Conservation (phyloP, 179 eudicot species). For the Nepenthes alata region DNA sequence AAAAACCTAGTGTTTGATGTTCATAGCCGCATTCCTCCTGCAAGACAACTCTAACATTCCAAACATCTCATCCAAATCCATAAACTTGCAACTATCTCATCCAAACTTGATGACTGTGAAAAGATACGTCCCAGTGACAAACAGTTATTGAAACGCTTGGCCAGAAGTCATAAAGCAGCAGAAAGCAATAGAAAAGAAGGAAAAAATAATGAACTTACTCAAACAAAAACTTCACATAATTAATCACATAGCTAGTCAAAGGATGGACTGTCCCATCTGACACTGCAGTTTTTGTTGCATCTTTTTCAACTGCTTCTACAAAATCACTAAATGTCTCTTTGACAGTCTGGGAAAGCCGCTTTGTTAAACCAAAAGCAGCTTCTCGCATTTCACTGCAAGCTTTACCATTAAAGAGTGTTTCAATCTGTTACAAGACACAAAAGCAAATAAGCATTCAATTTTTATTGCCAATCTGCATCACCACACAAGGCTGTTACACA, state of each 20-base stretch:
- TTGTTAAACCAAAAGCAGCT: slow-evolving; percentile 76
- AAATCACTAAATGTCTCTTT: slow-evolving; percentile 93
- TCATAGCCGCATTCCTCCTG: too few relatives aligned
- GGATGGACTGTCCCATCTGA: slow-evolving; percentile 97
- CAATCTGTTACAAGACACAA: slow-evolving; percentile 44
- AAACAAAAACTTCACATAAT: slow-evolving; percentile 84
- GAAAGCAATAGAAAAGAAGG: neutral
- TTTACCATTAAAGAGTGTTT: slow-evolving; percentile 65
- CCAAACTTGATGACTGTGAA: neutral
- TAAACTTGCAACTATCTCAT: slow-evolving; percentile 1
- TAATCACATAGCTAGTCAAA: slow-evolving; percentile 92
- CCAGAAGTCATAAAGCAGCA: slow-evolving; percentile 3
- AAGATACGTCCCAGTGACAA: too few relatives aligned
- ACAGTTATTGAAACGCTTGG: neutral
- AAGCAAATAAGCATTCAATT: neutral
- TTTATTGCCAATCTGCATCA: too few relatives aligned
- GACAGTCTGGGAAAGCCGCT: slow-evolving; percentile 91
- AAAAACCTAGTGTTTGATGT: too few relatives aligned
- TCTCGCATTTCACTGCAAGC: slow-evolving; percentile 80
- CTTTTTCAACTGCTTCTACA: slow-evolving; percentile 96
- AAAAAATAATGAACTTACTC: slow-evolving; percentile 48
- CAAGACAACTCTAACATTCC: too few relatives aligned
- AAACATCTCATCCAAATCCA: neutral
- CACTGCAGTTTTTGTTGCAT: slow-evolving; percentile 86
- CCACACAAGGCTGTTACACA: neutral